Conservation (phyloP, 345 rosid genomes). For the Combretum micranthum region DNA sequence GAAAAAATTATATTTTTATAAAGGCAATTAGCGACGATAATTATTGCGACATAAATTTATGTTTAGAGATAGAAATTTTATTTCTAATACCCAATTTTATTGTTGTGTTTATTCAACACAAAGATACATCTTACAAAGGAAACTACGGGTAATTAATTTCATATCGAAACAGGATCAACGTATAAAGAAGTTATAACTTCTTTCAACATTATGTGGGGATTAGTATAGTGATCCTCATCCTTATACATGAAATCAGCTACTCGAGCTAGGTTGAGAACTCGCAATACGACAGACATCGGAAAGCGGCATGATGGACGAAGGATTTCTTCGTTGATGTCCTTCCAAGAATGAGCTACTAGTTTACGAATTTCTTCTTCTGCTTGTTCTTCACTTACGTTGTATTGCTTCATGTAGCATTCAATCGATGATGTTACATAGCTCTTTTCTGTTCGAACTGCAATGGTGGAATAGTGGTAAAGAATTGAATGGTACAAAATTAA, state of each 20-base stretch:
- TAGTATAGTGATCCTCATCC: conserved; percentile 11
- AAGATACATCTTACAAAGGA: no score
- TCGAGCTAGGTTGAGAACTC: conserved; percentile 8
- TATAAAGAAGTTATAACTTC: background rate
- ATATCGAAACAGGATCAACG: background rate
- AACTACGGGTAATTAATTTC: no score
- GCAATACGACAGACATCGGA: background rate
- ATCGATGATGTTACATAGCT: conserved; percentile 8
- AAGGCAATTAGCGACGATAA: no score
- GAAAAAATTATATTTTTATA: no score
- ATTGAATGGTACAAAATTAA: no score
- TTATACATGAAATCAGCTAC: conserved; percentile 3
- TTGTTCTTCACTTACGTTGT: background rate
- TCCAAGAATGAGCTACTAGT: conserved; percentile 4
- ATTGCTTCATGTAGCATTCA: conserved; percentile 12
- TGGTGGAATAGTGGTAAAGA: background rate
- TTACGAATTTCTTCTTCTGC: background rate
- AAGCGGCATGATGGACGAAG: background rate
- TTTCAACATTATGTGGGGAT: background rate
- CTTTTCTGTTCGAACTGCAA: conserved; percentile 12
- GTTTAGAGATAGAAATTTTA: no score
- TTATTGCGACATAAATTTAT: no score
- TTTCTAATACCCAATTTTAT: no score
- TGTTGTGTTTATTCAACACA: no score
- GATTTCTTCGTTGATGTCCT: conserved; percentile 9